Conservation (phyloP, 306 rosid genomes). For the Purshia tridentata region DNA sequence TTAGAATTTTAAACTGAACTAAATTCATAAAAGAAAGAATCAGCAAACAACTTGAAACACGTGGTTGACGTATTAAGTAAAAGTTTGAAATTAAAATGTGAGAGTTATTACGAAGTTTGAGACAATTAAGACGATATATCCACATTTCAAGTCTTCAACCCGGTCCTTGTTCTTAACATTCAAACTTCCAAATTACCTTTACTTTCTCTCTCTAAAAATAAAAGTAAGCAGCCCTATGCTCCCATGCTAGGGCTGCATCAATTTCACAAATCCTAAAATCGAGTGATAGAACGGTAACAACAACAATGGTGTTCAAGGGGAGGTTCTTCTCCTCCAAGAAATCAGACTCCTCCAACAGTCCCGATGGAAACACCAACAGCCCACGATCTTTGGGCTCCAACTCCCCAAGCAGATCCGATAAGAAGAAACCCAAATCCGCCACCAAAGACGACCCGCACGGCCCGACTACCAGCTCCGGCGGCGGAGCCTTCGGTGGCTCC, state of each 20-base stretch:
- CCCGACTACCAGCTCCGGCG: not conserved
- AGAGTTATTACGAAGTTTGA: not conserved
- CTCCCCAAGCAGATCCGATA: slow-evolving; percentile 86
- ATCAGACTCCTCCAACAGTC: slow-evolving; percentile 77
- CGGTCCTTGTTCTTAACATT: not conserved
- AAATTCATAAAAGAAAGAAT: not conserved
- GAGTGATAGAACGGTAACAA: slow-evolving; percentile 19
- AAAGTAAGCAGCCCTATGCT: slow-evolving; percentile 31
- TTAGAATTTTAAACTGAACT: not conserved
- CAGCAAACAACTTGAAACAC: not conserved
- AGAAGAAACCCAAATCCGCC: slow-evolving; percentile 74
- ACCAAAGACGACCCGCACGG: slow-evolving; percentile 31
- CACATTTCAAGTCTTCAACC: not conserved
- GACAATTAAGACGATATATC: not conserved
- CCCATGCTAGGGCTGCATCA: slow-evolving; percentile 43
- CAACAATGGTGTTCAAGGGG: slow-evolving; percentile 85
- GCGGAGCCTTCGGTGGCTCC: slow-evolving; percentile 1
- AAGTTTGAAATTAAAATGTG: not conserved
- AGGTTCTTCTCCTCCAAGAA: slow-evolving; percentile 91
- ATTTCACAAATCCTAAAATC: slow-evolving; percentile 4
- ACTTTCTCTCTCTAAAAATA: slow-evolving; percentile 12
- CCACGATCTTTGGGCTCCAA: slow-evolving; percentile 69
- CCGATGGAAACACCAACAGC: slow-evolving; percentile 68
- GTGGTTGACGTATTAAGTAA: not conserved
- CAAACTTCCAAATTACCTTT: not conserved